Evolutionary conservation across 2,329 filamentous ascomycete genomes (phyloP).

Genomic region (Aspergillus clavatus): DNA sequence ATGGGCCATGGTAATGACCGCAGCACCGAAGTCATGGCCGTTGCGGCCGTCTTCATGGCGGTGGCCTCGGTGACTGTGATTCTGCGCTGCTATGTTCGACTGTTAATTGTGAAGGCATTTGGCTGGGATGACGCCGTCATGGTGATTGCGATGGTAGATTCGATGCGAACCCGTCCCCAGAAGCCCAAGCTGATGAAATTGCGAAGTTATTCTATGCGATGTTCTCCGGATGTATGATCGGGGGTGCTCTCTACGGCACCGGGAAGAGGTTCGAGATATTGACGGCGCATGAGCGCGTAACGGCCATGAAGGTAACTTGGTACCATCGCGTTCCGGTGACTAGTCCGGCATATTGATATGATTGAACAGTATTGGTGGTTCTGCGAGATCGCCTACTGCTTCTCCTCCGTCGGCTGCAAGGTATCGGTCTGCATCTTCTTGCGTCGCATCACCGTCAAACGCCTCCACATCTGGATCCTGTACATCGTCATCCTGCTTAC

Average conservation of each 20-base stretch:
- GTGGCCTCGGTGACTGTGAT: slow-evolving; percentile 24
- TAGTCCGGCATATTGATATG: neutral
- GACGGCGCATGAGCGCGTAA: slow-evolving; percentile 13
- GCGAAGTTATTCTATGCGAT: slow-evolving; percentile 24
- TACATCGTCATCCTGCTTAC: slow-evolving; percentile 43
- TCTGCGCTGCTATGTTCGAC: slow-evolving; percentile 31
- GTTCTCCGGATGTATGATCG: slow-evolving; percentile 29
- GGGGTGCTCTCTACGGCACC: slow-evolving; percentile 27
- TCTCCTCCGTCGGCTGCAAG: slow-evolving; percentile 46
- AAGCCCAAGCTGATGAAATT: slow-evolving; percentile 1
- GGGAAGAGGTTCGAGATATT: slow-evolving; percentile 20
- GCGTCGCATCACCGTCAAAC: slow-evolving; percentile 46
- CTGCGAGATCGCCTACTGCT: slow-evolving; percentile 49
- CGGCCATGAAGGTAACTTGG: slow-evolving; percentile 27
- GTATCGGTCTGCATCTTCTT: slow-evolving; percentile 51
- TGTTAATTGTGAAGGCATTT: slow-evolving; percentile 27
- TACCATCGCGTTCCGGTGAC: neutral
- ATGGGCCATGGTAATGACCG: slow-evolving; percentile 21
- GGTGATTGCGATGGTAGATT: slow-evolving; percentile 25
- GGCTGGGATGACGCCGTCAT: slow-evolving; percentile 32
- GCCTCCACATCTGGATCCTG: slow-evolving; percentile 45
- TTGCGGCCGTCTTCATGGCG: slow-evolving; percentile 26
- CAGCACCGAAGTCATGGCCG: slow-evolving; percentile 19
- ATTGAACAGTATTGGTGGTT: slow-evolving; percentile 44
- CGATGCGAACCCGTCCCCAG: neutral